Percentiles rank a stretch among this genome's conserved stretches.
These are phyloP conservation scores for Chalara sp. DNA, from an alignment of 2,329 filamentous ascomycete species.

Conservation along the genomic window DNA sequence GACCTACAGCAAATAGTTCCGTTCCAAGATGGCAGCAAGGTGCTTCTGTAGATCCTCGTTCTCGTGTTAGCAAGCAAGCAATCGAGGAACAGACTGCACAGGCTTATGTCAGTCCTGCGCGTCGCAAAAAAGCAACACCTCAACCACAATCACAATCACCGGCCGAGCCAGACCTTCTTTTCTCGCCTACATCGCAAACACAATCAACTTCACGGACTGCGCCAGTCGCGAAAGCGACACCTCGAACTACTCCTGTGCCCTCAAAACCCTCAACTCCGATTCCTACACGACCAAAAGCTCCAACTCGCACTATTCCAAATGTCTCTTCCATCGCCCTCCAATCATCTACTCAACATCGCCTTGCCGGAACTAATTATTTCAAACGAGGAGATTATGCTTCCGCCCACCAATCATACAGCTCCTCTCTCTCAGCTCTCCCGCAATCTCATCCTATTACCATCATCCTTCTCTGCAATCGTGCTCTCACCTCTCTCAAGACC, in stretches of 20 bases:
- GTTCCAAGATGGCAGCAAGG: conserved; percentile 55
- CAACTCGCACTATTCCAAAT: conserved; percentile 48
- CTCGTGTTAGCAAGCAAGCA: conserved; percentile 63
- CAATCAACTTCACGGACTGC: conserved; percentile 26
- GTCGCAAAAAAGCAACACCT: conserved; percentile 61
- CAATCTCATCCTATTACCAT: conserved; percentile 75
- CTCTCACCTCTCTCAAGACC: conserved; percentile 83
- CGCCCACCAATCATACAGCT: conserved; percentile 76
- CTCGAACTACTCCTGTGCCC: conserved; percentile 32
- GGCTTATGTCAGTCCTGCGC: conserved; percentile 80
- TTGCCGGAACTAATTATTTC: conserved; percentile 80
- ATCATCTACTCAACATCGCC: conserved; percentile 70
- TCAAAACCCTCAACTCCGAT: conserved; percentile 38
- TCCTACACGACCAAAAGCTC: conserved; percentile 37
- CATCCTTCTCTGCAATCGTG: conserved; percentile 84
- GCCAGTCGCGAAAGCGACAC: conserved; percentile 27
- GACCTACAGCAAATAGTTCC: conserved; percentile 18
- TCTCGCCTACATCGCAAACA: conserved; percentile 32
- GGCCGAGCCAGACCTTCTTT: conserved; percentile 58
- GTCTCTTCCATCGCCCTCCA: conserved; percentile 64
- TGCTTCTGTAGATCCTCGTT: conserved; percentile 39
- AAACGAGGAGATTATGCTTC: conserved; percentile 89
- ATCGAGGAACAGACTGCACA: conserved; percentile 76
- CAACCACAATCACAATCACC: conserved; percentile 29
- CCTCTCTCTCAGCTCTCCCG: conserved; percentile 69